phyloP scores from a whole-genome alignment of 2,329 filamentous ascomycete species.

The Curvularia hawaiiensis region DNA sequence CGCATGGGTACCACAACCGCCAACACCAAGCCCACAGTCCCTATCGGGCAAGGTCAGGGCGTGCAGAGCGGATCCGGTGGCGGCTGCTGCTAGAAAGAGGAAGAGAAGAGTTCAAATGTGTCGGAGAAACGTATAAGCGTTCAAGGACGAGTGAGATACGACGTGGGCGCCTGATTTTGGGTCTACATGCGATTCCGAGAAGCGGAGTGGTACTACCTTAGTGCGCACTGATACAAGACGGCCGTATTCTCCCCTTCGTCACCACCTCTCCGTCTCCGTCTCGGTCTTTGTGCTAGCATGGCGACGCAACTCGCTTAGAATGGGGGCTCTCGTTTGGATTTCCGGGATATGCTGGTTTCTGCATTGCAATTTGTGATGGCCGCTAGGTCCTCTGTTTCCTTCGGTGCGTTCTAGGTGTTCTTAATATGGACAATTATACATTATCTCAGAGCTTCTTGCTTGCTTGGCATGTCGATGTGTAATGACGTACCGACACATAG shows the following conservation, averaged over 20 bases:
- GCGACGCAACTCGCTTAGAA: conserved; percentile 31
- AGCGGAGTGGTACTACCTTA: conserved; percentile 31
- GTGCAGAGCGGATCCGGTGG: conserved; percentile 85
- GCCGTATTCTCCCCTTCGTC: conserved; percentile 24
- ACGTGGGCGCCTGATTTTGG: conserved; percentile 37
- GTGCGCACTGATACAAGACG: conserved; percentile 36
- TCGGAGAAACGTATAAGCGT: conserved; percentile 20
- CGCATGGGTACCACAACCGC: conserved; percentile 97
- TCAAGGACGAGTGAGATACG: conserved; percentile 27
- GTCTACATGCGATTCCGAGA: conserved; percentile 28
- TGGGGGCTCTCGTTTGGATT: conserved; percentile 38
- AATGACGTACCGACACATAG: conserved; percentile 1
- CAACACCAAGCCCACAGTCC: conserved; percentile 98
- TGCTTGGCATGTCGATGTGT: conserved; percentile 1
- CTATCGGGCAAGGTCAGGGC: conserved; percentile 92
- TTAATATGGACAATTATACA: conserved; percentile 36
- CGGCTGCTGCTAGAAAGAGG: conserved; percentile 79
- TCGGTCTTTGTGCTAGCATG: conserved; percentile 34
- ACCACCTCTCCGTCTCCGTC: conserved; percentile 27
- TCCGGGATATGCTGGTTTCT: conserved; percentile 31
- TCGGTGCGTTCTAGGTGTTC: conserved; percentile 31
- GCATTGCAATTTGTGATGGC: conserved; percentile 38
- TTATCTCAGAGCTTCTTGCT: conserved; percentile 10
- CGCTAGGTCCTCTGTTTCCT: conserved; percentile 26
- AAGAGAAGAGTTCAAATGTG: conserved; percentile 11